phyloP scores from a whole-genome alignment of 73 alveolate genomes.

The Paramecium tetraurelia region DNA sequence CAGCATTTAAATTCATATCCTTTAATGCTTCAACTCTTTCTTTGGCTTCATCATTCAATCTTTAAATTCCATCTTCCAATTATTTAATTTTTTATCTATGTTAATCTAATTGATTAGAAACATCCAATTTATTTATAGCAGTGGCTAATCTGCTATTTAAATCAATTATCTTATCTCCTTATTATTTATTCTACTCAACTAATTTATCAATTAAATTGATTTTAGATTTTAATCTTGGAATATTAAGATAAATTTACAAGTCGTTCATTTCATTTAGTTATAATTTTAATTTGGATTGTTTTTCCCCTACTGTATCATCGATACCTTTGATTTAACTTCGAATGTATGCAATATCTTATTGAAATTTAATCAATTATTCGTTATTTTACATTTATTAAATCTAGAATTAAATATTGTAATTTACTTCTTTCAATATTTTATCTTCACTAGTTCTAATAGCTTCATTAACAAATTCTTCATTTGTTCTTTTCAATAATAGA shows the following conservation, averaged over 20 bases:
- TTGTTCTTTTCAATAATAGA: slow-evolving; percentile 44
- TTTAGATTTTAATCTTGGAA: neutral
- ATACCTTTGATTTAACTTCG: slow-evolving; percentile 38
- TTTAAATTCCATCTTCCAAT: slow-evolving; percentile 38
- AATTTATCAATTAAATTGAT: slow-evolving; percentile 12
- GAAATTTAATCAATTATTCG: neutral
- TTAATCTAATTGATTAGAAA: slow-evolving; percentile 23
- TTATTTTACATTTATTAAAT: neutral
- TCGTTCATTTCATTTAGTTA: neutral
- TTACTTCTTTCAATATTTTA: slow-evolving; percentile 53
- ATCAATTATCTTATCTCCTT: slow-evolving; percentile 48
- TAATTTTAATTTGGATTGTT: neutral
- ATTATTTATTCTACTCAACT: neutral
- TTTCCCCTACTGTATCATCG: slow-evolving; percentile 31
- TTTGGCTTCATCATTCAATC: slow-evolving; percentile 27
- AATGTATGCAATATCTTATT: neutral
- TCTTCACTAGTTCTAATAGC: slow-evolving; percentile 53
- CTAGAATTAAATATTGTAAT: neutral
- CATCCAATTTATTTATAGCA: slow-evolving; percentile 27
- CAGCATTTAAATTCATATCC: slow-evolving; percentile 53
- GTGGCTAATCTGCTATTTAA: slow-evolving; percentile 46
- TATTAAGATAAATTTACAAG: neutral
- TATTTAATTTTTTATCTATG: slow-evolving; percentile 48
- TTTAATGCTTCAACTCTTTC: slow-evolving; percentile 43
- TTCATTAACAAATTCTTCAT: slow-evolving; percentile 60